Conservation (phyloP, 352 stramenopile species). For the Globisporangium heterothallicum region DNA sequence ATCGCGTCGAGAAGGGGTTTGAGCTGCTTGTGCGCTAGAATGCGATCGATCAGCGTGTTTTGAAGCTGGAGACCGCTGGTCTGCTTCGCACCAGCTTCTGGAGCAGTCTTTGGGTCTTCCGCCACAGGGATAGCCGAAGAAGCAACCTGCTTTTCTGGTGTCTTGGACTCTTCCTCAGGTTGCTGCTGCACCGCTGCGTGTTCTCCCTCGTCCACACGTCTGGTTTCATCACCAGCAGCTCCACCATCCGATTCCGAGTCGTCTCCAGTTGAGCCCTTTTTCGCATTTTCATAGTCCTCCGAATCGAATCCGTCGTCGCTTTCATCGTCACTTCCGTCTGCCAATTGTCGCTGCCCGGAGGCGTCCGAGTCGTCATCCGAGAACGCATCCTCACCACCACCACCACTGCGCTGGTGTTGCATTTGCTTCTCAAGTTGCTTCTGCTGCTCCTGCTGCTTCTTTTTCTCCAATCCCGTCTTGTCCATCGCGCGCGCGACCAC, state of each 20-base stretch:
- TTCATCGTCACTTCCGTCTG: conserved; percentile 19
- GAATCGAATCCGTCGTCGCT: conserved; percentile 41
- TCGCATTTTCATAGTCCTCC: conserved; percentile 29
- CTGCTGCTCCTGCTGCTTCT: conserved; percentile 17
- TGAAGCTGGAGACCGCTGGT: conserved; percentile 15
- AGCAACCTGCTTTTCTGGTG: no score
- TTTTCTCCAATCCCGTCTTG: conserved; percentile 33
- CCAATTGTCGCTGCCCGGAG: not conserved
- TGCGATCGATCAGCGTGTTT: conserved; percentile 42
- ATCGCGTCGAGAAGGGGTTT: conserved; percentile 58
- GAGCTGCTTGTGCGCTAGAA: conserved; percentile 71
- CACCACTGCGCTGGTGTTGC: conserved; percentile 7
- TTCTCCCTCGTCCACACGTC: not conserved
- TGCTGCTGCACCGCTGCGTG: conserved; percentile 2
- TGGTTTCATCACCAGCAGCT: conserved; percentile 1
- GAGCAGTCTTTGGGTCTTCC: not conserved
- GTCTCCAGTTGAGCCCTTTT: conserved; percentile 4
- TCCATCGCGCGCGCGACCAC: conserved; percentile 37
- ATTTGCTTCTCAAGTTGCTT: conserved; percentile 13
- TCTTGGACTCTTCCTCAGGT: no score
- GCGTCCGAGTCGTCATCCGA: conserved; percentile 16
- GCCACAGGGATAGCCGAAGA: no score
- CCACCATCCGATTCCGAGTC: conserved; percentile 6
- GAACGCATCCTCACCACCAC: not conserved
- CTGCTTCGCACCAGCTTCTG: not conserved